These are phyloP conservation scores for Selaginella tamariscina DNA, from an alignment of 75 land plant species.

Conservation along the genomic window DNA sequence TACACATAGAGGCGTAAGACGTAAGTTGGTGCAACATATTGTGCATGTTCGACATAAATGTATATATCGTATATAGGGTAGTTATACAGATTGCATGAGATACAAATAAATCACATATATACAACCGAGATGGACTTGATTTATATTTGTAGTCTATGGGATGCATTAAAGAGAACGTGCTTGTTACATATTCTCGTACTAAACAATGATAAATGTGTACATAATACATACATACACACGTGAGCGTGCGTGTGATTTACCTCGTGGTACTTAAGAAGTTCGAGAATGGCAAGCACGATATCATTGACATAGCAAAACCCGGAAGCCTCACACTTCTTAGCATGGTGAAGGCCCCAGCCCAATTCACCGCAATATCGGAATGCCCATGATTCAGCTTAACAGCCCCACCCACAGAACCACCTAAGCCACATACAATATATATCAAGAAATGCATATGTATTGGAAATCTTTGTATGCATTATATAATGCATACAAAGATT, in stretches of 20 bases:
- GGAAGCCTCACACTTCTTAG: constrained; percentile 48
- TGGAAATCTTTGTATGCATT: too few relatives aligned
- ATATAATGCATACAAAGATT: too few relatives aligned
- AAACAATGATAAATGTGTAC: neutral
- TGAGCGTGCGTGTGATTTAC: too few relatives aligned
- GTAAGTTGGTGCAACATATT: neutral
- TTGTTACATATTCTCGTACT: neutral
- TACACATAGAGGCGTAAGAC: neutral
- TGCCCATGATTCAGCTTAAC: constrained; percentile 31
- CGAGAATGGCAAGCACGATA: constrained; percentile 42
- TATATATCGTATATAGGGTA: too few relatives aligned
- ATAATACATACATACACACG: too few relatives aligned
- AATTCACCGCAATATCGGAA: constrained; percentile 40
- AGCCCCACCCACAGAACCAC: constrained; percentile 30
- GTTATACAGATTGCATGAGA: neutral
- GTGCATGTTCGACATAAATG: neutral
- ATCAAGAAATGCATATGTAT: too few relatives aligned
- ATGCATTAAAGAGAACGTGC: neutral
- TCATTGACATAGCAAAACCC: constrained; percentile 48
- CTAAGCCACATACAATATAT: too few relatives aligned
- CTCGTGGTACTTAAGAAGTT: constrained; percentile 36
- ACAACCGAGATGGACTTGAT: neutral
- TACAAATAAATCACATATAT: neutral
- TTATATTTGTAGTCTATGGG: neutral
- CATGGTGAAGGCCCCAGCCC: constrained; percentile 51